Evolutionary conservation across 208 protist genomes (phyloP), one percentile per base, ranked within the genome.

Genomic region (Angomonas deanei): DNA sequence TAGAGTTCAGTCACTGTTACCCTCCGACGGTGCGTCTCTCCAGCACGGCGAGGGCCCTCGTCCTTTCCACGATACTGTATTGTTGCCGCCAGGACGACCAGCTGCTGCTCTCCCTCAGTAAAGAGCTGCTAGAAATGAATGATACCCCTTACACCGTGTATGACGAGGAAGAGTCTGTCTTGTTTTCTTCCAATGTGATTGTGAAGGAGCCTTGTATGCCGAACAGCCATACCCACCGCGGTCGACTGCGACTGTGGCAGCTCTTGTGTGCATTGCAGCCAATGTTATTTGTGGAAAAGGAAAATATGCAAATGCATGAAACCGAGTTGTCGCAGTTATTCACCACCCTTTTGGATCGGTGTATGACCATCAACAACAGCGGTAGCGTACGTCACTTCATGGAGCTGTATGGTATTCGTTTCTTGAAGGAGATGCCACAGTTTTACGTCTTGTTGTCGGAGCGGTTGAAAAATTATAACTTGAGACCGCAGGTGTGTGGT

Each of bases 341-440:
- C n/a, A 32, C 72, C 31, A 31, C 56, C 13, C 61, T 91, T 0
- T 28, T 90, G 19, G 27, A 58, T 1, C 64, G 81, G 19, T 91
- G 80, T 60, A 48, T 96, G 26, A 72, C 84, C 3, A 54, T 89
- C 17, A 93, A 80, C 63, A 96, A 96, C 77, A 79, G 91, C 70
- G 84, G 91, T 26, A 96, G 91, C 56, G 87, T 96, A 26, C 86
- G 91, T 1, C 86, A 84, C 26, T 72, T 91, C 42, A 94, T 96
- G 80, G 91, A 96, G 74, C 64, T 96, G 38, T 96, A 83, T 62
- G 71, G 75, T 36, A 83, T 96, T 27, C 61, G 70, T 17, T 63
- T 92, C 23, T 34, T 94, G 53, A 63, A 89, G 61, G 39, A 42
- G 61, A 76, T 78, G 31, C 84, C 91, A 1, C 50, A 36, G 3